Percentiles rank a stretch among this genome's conserved stretches.
phyloP scores from a whole-genome alignment of 2,329 filamentous ascomycete species.

The Thermothelomyces thermophilus region DNA sequence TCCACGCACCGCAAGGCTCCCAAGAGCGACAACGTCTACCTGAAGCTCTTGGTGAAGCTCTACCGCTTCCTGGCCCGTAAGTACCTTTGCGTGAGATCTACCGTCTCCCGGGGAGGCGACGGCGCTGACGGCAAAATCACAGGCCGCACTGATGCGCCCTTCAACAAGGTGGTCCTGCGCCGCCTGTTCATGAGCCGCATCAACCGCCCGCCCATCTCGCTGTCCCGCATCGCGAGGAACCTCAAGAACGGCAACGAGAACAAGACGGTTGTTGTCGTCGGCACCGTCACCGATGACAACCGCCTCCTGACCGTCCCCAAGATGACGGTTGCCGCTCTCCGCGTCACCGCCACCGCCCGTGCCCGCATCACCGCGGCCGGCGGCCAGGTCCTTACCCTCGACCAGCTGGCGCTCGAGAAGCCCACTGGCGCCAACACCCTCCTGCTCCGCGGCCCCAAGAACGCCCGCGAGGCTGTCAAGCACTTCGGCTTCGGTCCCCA shows the following conservation, averaged over 20 bases:
- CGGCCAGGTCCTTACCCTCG: constrained; percentile 90
- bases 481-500: constrained; percentile 99
- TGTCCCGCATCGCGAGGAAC: constrained; percentile 80
- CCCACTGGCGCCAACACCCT: constrained; percentile 97
- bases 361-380: constrained; percentile 90
- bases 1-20: constrained; percentile 82
- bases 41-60: constrained; percentile 95
- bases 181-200: constrained; percentile 98
- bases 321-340: constrained; percentile 85
- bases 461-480: constrained; percentile 94
- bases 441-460: constrained; percentile 96
- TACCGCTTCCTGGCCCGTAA: constrained; percentile 95
- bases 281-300: constrained; percentile 97
- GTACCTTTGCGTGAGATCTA: constrained; percentile 27
- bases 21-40: constrained; percentile 97
- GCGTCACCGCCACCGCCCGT: constrained; percentile 93
- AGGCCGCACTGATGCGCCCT: constrained; percentile 93
- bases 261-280: constrained; percentile 90
- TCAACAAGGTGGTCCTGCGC: constrained; percentile 98
- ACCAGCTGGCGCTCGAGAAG: constrained; percentile 91
- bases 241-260: constrained; percentile 57
- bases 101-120: too few relatives aligned
- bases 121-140: constrained; percentile 6
- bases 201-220: constrained; percentile 91
- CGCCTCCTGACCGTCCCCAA: constrained; percentile 86